Percentiles rank a stretch among this genome's conserved stretches.
These are phyloP conservation scores for Westerdykella ornata DNA, from an alignment of 2,329 filamentous ascomycete species.

Conservation along the genomic window DNA sequence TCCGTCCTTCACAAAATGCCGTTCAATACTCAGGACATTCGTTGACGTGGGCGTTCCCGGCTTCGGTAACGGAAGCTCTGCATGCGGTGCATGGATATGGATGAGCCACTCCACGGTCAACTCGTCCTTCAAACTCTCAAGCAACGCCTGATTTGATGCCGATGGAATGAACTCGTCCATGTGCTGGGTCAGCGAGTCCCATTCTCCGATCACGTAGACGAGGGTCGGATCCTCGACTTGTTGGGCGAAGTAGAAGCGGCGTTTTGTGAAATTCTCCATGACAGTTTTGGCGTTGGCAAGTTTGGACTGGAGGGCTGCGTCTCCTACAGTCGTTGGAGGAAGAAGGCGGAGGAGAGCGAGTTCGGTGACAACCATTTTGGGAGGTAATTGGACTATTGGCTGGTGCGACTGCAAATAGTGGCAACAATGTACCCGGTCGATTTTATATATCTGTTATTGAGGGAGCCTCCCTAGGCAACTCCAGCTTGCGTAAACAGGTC, in stretches of 20 bases:
- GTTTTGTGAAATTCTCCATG: slow-evolving; percentile 35
- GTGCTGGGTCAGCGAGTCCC: slow-evolving; percentile 41
- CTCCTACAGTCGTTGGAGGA: slow-evolving; percentile 13
- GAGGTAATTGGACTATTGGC: too few species aligned
- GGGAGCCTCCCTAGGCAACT: too few species aligned
- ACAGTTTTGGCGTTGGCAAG: slow-evolving; percentile 34
- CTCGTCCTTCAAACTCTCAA: slow-evolving; percentile 32
- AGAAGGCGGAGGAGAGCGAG: slow-evolving; percentile 40
- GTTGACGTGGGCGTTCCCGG: not conserved
- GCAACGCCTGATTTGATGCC: slow-evolving; percentile 37
- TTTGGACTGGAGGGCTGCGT: slow-evolving; percentile 21
- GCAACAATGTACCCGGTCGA: too few species aligned
- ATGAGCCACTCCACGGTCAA: slow-evolving; percentile 41
- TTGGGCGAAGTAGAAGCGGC: slow-evolving; percentile 36
- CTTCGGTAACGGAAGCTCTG: slow-evolving; percentile 23
- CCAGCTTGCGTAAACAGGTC: too few species aligned
- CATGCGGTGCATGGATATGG: slow-evolving; percentile 39
- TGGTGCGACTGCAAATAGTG: too few species aligned
- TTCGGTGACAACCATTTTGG: slow-evolving; percentile 40
- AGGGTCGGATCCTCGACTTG: slow-evolving; percentile 41
- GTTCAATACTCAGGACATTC: slow-evolving; percentile 26
- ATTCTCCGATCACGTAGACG: slow-evolving; percentile 44
- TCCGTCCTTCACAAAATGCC: slow-evolving; percentile 29
- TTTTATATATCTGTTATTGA: too few species aligned
- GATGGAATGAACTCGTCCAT: slow-evolving; percentile 40